A percentile compares a stretch with the other conserved stretches of the same genome.
These are phyloP conservation scores for Nicotiana rustica DNA, from an alignment of 305 asterid species.

Conservation along the genomic window DNA sequence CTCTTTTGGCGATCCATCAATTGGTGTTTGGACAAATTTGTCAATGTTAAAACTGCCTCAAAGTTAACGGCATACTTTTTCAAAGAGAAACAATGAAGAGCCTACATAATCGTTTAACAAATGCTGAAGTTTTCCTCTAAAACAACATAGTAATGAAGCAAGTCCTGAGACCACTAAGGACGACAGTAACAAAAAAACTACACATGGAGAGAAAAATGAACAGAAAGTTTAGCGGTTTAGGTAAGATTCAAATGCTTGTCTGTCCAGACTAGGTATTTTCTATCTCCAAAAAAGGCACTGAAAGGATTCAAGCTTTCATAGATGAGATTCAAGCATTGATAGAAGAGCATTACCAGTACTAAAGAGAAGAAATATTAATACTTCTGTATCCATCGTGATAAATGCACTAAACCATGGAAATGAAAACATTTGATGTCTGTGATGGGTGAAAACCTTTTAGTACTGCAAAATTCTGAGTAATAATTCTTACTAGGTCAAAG, in stretches of 20 bases:
- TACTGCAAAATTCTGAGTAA: background rate
- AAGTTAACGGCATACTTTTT: no score
- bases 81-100: no score
- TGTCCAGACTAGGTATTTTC: background rate
- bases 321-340: background rate
- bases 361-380: background rate
- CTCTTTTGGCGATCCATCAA: no score
- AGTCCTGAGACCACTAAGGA: no score
- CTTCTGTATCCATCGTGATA: background rate
- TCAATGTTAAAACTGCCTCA: no score
- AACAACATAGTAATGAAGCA: no score
- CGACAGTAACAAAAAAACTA: background rate
- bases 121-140: no score
- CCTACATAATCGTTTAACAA: no score
- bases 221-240: no score
- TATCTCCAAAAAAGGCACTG: no score
- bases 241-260: no score
- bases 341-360: background rate
- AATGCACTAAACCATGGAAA: background rate
- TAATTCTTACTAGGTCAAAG: conserved; percentile 1
- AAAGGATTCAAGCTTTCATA: background rate
- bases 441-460: background rate
- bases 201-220: background rate
- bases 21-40: no score
- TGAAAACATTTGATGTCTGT: background rate